Evolutionary conservation across 1,139 yeast genomes (phyloP).

Genomic region (Debaryomyces coudertii): DNA sequence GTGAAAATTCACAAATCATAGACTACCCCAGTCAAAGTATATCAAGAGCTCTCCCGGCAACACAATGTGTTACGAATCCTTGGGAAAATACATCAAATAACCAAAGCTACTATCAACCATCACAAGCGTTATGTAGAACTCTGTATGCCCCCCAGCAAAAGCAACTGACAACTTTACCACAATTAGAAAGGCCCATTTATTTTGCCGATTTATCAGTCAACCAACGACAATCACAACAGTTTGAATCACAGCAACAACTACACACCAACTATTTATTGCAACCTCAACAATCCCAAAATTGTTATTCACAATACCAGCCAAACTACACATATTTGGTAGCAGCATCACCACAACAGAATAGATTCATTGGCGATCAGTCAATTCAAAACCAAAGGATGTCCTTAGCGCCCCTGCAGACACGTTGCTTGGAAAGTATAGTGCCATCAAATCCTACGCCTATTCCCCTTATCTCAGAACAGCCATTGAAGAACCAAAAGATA

Average conservation of each 20-base stretch:
- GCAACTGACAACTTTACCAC: neutral
- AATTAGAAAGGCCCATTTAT: neutral
- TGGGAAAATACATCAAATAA: neutral
- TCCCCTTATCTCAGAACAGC: too few relatives aligned
- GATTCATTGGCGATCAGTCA: neutral
- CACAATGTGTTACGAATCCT: neutral
- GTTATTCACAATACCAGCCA: neutral
- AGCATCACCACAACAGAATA: neutral
- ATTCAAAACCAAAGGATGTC: neutral
- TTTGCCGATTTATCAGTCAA: neutral
- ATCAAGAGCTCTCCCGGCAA: neutral
- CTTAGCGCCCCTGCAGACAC: neutral
- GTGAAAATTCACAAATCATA: conserved; percentile 3
- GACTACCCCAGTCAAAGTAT: conserved; percentile 1
- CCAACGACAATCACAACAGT: neutral
- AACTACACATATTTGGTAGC: neutral
- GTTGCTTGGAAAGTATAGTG: neutral
- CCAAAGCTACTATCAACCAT: neutral
- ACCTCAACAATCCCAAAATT: neutral
- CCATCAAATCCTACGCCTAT: too few relatives aligned
- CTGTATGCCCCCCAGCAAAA: neutral
- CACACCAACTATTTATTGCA: neutral
- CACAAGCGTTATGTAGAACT: neutral
- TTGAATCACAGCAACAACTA: neutral
- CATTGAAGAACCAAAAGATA: too few relatives aligned